phyloP scores from a whole-genome alignment of 345 rosid genomes.

The Conringia planisiliqua region DNA sequence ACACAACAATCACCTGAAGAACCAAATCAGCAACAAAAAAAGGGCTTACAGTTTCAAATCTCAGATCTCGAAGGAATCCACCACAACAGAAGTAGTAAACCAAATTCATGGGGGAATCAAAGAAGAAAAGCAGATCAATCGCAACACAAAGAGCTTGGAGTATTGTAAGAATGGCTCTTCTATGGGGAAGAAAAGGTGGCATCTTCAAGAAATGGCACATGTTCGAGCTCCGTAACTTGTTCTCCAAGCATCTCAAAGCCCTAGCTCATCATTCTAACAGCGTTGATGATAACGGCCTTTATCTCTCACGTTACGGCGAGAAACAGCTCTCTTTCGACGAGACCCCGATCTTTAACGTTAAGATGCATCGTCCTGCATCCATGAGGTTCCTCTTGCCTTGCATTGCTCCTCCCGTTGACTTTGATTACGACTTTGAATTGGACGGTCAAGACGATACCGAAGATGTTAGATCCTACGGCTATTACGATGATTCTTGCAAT shows the following conservation, averaged over 20 bases:
- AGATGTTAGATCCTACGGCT: slow-evolving; percentile 13
- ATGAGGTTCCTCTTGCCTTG: slow-evolving; percentile 75
- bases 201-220: slow-evolving; percentile 51
- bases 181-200: slow-evolving; percentile 78
- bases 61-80: background rate
- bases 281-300: slow-evolving; percentile 1
- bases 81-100: background rate
- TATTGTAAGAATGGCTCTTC: slow-evolving; percentile 52
- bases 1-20: slow-evolving; percentile 11
- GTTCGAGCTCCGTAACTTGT: slow-evolving; percentile 47
- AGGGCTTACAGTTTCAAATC: background rate
- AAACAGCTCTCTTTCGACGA: slow-evolving; percentile 77
- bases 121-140: slow-evolving; percentile 34
- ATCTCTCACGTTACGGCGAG: slow-evolving; percentile 45
- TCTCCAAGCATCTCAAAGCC: slow-evolving; percentile 54
- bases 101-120: slow-evolving; percentile 25
- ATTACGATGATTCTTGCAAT: slow-evolving; percentile 5
- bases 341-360: slow-evolving; percentile 63
- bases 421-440: slow-evolving; percentile 50
- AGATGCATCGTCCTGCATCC: slow-evolving; percentile 60
- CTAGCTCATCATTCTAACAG: slow-evolving; percentile 26
- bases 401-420: slow-evolving; percentile 60
- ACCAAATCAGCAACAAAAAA: background rate
- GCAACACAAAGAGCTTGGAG: slow-evolving; percentile 47
- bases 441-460: slow-evolving; percentile 21